Evolutionary conservation across 495 filamentous ascomycete species (phyloP).

Genomic region (Thozetella sp.): DNA sequence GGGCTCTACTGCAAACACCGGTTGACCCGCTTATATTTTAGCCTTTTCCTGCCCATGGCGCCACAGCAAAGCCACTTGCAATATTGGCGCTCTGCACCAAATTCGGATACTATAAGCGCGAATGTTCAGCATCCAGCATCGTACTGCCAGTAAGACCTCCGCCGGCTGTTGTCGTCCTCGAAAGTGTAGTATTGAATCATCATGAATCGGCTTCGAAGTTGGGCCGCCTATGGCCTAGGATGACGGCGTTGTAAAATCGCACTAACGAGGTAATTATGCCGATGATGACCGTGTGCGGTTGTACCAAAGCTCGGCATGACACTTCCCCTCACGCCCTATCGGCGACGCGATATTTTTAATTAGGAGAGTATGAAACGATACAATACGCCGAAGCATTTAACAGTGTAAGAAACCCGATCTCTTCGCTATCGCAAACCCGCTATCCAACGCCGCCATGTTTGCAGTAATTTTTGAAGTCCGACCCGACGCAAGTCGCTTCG

Average conservation of each 20-base stretch:
- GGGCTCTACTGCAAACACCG: too few relatives aligned
- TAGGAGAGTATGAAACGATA: too few relatives aligned
- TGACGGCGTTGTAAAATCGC: not conserved
- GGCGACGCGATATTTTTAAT: not conserved
- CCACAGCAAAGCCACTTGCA: too few relatives aligned
- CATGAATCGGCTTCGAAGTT: not conserved
- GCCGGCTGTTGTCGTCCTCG: not conserved
- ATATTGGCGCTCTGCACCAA: too few relatives aligned
- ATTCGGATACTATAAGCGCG: too few relatives aligned
- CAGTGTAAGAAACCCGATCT: too few relatives aligned
- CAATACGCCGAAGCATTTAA: too few relatives aligned
- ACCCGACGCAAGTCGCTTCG: not conserved
- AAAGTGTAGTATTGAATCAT: not conserved
- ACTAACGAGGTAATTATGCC: not conserved
- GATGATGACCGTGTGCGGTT: not conserved
- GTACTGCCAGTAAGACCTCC: not conserved
- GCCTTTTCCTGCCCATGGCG: too few relatives aligned
- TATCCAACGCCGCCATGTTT: constrained; percentile 2
- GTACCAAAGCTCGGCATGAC: not conserved
- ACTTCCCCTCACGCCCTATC: not conserved
- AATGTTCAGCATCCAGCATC: too few relatives aligned
- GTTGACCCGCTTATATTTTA: too few relatives aligned
- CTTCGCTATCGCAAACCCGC: too few relatives aligned
- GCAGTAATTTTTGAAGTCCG: constrained; percentile 1
- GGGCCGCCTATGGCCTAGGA: not conserved